Evolutionary conservation across 2,329 filamentous ascomycete genomes (phyloP).

Genomic region (Plectosphaerella cucumerina): DNA sequence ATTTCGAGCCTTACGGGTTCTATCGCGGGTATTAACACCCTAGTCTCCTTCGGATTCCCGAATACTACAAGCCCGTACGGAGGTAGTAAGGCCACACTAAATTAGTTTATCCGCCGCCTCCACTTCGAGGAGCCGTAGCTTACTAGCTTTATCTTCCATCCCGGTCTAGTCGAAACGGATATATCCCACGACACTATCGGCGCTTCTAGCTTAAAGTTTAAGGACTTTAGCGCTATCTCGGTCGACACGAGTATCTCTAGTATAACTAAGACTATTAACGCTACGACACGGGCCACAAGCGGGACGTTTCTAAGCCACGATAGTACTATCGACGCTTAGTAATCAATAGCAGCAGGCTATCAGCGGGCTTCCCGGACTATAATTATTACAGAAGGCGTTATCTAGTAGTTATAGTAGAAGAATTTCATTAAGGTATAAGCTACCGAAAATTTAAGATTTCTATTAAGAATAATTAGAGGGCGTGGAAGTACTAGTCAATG

Average conservation of each 20-base stretch:
- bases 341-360: too few relatives aligned
- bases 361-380: too few relatives aligned
- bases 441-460: too few relatives aligned
- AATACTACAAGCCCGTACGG: slow-evolving; percentile 33
- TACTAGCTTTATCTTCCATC: slow-evolving; percentile 23
- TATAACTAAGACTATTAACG: slow-evolving; percentile 5
- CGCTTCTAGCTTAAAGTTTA: background rate
- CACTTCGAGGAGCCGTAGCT: slow-evolving; percentile 27
- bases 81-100: slow-evolving; percentile 31
- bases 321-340: slow-evolving; percentile 7
- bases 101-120: slow-evolving; percentile 25
- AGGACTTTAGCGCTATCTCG: slow-evolving; percentile 6
- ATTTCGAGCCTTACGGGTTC: slow-evolving; percentile 18
- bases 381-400: too few relatives aligned
- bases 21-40: slow-evolving; percentile 12
- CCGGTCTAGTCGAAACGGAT: slow-evolving; percentile 17
- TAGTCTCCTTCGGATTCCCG: slow-evolving; percentile 8
- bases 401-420: too few relatives aligned
- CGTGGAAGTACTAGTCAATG: too few relatives aligned
- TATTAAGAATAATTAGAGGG: too few relatives aligned
- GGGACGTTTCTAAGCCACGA: slow-evolving; percentile 8
- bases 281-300: slow-evolving; percentile 2
- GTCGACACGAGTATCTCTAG: slow-evolving; percentile 12
- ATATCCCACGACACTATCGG: background rate
- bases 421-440: too few relatives aligned